A percentile compares a stretch with the other conserved stretches of the same genome.
phyloP scores from a whole-genome alignment of 2,329 filamentous ascomycete genomes.

The Intubia oerlemansii region DNA sequence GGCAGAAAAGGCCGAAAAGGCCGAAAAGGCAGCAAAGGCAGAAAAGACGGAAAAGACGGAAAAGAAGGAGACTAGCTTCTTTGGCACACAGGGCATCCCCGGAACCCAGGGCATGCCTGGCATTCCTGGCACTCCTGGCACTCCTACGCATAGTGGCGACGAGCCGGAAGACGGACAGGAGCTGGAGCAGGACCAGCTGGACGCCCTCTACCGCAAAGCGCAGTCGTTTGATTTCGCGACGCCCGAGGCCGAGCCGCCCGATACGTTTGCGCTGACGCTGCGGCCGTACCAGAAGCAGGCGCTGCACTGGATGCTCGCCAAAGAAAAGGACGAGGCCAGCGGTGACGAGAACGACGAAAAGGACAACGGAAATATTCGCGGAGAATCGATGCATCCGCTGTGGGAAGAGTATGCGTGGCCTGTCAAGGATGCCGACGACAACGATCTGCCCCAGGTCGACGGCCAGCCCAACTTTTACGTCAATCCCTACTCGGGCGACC shows the following conservation, averaged over 20 bases:
- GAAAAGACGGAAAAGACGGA: no score
- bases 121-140: no score
- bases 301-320: constrained; percentile 86
- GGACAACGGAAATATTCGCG: no score
- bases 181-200: constrained; percentile 85
- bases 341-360: no score
- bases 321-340: constrained; percentile 60
- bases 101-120: constrained; percentile 13
- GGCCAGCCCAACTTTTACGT: constrained; percentile 67
- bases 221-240: constrained; percentile 93
- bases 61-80: no score
- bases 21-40: no score
- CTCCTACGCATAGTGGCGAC: no score
- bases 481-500: constrained; percentile 88
- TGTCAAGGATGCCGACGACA: constrained; percentile 65
- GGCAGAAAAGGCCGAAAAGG: constrained; percentile 48
- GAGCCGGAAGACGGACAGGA: constrained; percentile 72
- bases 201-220: constrained; percentile 83
- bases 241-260: constrained; percentile 63
- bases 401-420: constrained; percentile 97
- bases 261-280: constrained; percentile 63
- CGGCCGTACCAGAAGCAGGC: constrained; percentile 92
- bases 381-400: constrained; percentile 71
- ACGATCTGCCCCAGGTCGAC: constrained; percentile 42
- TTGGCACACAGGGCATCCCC: no score